These are phyloP conservation scores for Nitzschia sp. DNA, from an alignment of 108 stramenopile species.

Conservation along the genomic window DNA sequence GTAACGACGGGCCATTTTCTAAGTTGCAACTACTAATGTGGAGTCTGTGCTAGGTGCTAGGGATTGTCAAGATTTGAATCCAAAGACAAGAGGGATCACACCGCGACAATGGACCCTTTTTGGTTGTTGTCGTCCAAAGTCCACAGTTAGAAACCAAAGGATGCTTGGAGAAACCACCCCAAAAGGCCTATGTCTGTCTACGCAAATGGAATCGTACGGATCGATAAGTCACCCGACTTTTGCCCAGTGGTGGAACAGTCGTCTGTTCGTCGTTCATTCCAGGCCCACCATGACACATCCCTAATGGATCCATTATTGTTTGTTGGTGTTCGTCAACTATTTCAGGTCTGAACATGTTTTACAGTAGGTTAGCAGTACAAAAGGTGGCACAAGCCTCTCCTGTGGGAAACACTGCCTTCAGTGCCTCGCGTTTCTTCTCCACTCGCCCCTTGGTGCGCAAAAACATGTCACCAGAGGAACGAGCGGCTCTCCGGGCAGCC, in stretches of 20 bases:
- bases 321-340: neutral
- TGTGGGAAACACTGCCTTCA: neutral
- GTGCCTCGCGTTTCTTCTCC: slow-evolving; percentile 12
- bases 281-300: neutral
- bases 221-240: neutral
- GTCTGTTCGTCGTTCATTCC: neutral
- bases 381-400: neutral
- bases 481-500: slow-evolving; percentile 59
- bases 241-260: neutral
- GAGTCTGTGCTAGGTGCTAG: neutral
- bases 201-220: neutral
- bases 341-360: slow-evolving; percentile 1
- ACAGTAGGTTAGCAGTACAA: neutral
- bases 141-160: neutral
- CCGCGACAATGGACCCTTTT: neutral
- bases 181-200: neutral
- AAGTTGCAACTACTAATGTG: neutral
- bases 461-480: slow-evolving; percentile 55
- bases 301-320: neutral
- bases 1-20: slow-evolving; percentile 90
- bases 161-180: neutral
- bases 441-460: slow-evolving; percentile 36
- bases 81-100: too few species aligned
- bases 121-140: neutral
- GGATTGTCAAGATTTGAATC: too few species aligned